Conservation (phyloP, 371 early-diverging fungal species). For the Mucor racemosus region DNA sequence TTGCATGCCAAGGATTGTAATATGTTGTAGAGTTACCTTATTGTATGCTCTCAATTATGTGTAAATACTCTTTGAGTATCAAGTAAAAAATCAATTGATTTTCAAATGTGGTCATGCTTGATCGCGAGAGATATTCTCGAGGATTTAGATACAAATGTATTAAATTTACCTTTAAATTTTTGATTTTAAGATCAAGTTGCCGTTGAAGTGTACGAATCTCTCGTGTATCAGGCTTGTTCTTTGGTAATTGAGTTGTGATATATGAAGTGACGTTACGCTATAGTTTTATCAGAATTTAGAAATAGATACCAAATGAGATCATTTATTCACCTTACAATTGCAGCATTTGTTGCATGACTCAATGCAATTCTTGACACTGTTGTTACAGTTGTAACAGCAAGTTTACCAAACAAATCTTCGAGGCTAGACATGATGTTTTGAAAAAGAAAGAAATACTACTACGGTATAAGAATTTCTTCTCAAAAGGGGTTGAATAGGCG, state of each 20-base stretch:
- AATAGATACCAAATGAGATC: not conserved
- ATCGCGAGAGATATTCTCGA: no score
- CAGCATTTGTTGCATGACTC: slow-evolving; percentile 70
- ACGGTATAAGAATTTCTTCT: not conserved
- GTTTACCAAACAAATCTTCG: slow-evolving; percentile 69
- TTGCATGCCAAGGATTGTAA: no score
- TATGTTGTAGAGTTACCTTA: no score
- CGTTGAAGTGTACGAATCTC: slow-evolving; percentile 43
- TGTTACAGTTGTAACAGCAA: slow-evolving; percentile 71
- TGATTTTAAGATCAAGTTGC: slow-evolving; percentile 50
- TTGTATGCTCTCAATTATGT: no score
- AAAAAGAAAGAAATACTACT: slow-evolving; percentile 1
- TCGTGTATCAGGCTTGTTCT: slow-evolving; percentile 36
- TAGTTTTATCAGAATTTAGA: not conserved
- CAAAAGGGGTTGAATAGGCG: not conserved
- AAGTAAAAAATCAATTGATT: no score
- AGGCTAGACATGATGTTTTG: slow-evolving; percentile 36
- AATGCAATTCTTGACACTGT: slow-evolving; percentile 79
- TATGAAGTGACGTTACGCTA: slow-evolving; percentile 64
- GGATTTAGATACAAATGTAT: not conserved
- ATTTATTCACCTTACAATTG: slow-evolving; percentile 51
- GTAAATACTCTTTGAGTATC: no score
- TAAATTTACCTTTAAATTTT: slow-evolving; percentile 48
- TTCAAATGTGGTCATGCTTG: no score
- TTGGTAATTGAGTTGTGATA: slow-evolving; percentile 46